Evolutionary conservation across 108 stramenopile species (phyloP).

Genomic region (Fragilariopsis cylindrus): DNA sequence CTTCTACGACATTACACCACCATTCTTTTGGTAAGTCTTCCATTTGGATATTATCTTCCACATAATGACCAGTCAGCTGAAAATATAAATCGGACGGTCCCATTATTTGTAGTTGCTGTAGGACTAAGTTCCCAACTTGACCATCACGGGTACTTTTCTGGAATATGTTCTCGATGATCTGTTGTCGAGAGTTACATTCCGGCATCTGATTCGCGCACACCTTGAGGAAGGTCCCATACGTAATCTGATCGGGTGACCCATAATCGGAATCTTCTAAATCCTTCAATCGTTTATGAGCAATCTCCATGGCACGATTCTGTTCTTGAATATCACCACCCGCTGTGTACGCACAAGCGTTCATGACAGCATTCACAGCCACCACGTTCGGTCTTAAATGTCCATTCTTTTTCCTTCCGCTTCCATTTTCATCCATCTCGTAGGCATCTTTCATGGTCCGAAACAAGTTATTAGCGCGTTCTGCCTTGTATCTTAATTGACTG

Average conservation of each 20-base stretch:
- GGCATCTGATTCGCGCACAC: conserved; percentile 77
- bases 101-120: conserved; percentile 56
- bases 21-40: conserved; percentile 63
- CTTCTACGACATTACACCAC: conserved; percentile 70
- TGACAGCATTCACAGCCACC: conserved; percentile 71
- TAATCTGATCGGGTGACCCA: conserved; percentile 69
- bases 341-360: conserved; percentile 82
- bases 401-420: conserved; percentile 30
- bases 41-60: conserved; percentile 43
- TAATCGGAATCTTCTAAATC: conserved; percentile 48
- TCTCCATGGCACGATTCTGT: conserved; percentile 62
- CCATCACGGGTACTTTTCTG: conserved; percentile 62
- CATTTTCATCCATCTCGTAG: conserved; percentile 32
- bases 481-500: conserved; percentile 54
- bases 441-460: conserved; percentile 57
- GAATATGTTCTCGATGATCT: conserved; percentile 60
- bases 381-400: conserved; percentile 52
- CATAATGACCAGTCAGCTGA: conserved; percentile 40
- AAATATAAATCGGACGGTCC: conserved; percentile 42
- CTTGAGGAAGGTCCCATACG: conserved; percentile 82
- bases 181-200: conserved; percentile 47
- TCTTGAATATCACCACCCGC: conserved; percentile 48
- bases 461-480: conserved; percentile 59
- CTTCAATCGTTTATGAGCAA: conserved; percentile 51
- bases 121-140: conserved; percentile 67